These are phyloP conservation scores for Mucor sp. DNA, from an alignment of 371 early-diverging fungal species.

Conservation along the genomic window DNA sequence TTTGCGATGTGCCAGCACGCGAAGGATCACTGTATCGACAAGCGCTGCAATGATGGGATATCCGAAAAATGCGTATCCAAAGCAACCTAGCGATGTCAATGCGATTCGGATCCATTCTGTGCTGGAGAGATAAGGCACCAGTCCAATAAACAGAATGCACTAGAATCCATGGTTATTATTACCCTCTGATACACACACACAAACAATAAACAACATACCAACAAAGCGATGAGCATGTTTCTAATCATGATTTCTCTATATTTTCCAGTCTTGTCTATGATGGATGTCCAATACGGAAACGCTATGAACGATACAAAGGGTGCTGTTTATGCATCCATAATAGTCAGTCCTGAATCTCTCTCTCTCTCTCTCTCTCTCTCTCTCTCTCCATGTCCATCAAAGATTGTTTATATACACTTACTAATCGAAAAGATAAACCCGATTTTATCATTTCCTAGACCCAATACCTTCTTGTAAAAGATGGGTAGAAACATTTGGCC, in stretches of 20 bases:
- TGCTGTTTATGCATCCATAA: conserved; percentile 4
- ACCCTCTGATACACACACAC: conserved; percentile 3
- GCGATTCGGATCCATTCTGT: conserved; percentile 15
- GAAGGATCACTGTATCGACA: conserved; percentile 29
- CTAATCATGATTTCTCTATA: conserved; percentile 34
- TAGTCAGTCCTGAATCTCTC: background rate
- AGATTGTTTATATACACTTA: conserved; percentile 10
- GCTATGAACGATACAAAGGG: conserved; percentile 42
- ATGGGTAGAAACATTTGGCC: conserved; percentile 41
- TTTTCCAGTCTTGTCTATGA: conserved; percentile 26
- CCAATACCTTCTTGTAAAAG: conserved; percentile 35
- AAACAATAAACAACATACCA: conserved; percentile 16
- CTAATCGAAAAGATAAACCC: conserved; percentile 42
- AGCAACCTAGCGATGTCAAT: conserved; percentile 27
- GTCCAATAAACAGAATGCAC: conserved; percentile 30
- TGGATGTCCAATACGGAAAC: conserved; percentile 40
- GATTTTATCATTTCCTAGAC: conserved; percentile 37
- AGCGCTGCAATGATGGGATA: conserved; percentile 38
- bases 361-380: no score
- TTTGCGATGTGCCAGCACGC: conserved; percentile 30
- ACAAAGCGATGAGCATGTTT: conserved; percentile 35
- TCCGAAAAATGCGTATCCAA: conserved; percentile 43
- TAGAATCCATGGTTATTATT: background rate
- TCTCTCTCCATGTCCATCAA: no score
- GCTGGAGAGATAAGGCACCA: conserved; percentile 30